Percentiles rank a stretch among this genome's conserved stretches.
Conservation (phyloP, 805 yeast genomes). For the Wickerhamomyces rabaulensis region DNA sequence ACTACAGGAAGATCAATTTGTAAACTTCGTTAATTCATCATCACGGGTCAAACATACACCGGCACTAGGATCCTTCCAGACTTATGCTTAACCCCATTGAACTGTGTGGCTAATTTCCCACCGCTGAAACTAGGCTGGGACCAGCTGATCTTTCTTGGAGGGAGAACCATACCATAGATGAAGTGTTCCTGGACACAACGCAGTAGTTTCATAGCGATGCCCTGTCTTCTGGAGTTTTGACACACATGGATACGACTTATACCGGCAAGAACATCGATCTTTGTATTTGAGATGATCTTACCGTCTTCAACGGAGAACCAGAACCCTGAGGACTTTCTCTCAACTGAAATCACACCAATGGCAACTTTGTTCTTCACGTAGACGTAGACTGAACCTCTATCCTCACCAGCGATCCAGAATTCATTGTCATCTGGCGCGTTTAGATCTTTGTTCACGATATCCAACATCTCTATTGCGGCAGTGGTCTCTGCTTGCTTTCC, state of each 20-base stretch:
- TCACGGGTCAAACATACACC: constrained; percentile 28
- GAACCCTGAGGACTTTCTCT: constrained; percentile 38
- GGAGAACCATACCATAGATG: constrained; percentile 43
- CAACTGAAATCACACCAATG: constrained; percentile 54
- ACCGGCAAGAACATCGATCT: constrained; percentile 37
- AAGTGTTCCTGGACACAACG: constrained; percentile 37
- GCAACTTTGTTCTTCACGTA: constrained; percentile 41
- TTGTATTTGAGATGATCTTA: constrained; percentile 40
- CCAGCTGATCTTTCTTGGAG: constrained; percentile 49
- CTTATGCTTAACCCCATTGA: constrained; percentile 51
- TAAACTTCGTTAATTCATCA: not conserved
- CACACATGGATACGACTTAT: constrained; percentile 46
- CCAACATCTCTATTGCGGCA: constrained; percentile 37
- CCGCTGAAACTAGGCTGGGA: constrained; percentile 71
- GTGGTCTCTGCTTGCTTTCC: constrained; percentile 26
- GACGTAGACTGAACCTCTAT: constrained; percentile 43
- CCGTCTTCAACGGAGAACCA: constrained; percentile 61
- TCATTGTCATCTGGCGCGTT: constrained; percentile 51
- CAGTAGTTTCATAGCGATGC: constrained; percentile 44
- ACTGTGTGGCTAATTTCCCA: constrained; percentile 48
- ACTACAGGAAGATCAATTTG: no score
- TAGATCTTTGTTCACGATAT: constrained; percentile 53
- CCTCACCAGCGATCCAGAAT: constrained; percentile 30
- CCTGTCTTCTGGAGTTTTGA: constrained; percentile 38
- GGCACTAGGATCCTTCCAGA: constrained; percentile 47